These are phyloP conservation scores for Mycena indigotica DNA, from an alignment of 768 basidiomycete genomes.

Conservation along the genomic window DNA sequence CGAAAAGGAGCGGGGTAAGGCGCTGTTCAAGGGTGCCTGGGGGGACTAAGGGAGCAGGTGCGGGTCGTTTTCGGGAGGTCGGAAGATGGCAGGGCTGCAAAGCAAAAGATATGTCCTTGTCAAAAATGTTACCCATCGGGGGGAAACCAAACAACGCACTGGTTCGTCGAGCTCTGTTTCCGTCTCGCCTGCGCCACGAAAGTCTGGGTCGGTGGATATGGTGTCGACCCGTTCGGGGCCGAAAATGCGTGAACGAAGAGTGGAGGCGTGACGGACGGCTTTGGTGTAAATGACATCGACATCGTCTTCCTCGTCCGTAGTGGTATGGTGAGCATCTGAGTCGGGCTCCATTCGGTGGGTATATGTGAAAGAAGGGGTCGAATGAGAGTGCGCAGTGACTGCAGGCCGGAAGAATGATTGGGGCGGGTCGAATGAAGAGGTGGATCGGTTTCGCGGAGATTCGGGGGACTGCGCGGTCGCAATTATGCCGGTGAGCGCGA, in stretches of 20 bases:
- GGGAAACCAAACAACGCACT: slow-evolving; percentile 52
- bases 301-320: slow-evolving; percentile 28
- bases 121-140: neutral
- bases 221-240: slow-evolving; percentile 39
- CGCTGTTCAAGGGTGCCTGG: slow-evolving; percentile 46
- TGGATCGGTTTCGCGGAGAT: slow-evolving; percentile 12
- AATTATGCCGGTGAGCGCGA: slow-evolving; percentile 15
- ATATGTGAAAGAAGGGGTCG: slow-evolving; percentile 22
- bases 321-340: slow-evolving; percentile 32
- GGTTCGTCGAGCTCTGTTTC: slow-evolving; percentile 80
- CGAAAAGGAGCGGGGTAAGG: slow-evolving; percentile 65
- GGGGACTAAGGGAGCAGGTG: slow-evolving; percentile 53
- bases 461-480: slow-evolving; percentile 1
- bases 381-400: slow-evolving; percentile 26
- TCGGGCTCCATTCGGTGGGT: slow-evolving; percentile 30
- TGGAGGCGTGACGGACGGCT: slow-evolving; percentile 27
- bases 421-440: slow-evolving; percentile 13
- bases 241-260: slow-evolving; percentile 37
- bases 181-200: slow-evolving; percentile 69
- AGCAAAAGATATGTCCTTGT: neutral
- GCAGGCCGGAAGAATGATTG: slow-evolving; percentile 29
- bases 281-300: slow-evolving; percentile 30
- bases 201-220: slow-evolving; percentile 67
- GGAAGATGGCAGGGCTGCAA: slow-evolving; percentile 65
- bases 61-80: slow-evolving; percentile 61